These are phyloP conservation scores for Kalmanozyma brasiliensis DNA, from an alignment of 1,284 basidiomycete species.

Conservation along the genomic window DNA sequence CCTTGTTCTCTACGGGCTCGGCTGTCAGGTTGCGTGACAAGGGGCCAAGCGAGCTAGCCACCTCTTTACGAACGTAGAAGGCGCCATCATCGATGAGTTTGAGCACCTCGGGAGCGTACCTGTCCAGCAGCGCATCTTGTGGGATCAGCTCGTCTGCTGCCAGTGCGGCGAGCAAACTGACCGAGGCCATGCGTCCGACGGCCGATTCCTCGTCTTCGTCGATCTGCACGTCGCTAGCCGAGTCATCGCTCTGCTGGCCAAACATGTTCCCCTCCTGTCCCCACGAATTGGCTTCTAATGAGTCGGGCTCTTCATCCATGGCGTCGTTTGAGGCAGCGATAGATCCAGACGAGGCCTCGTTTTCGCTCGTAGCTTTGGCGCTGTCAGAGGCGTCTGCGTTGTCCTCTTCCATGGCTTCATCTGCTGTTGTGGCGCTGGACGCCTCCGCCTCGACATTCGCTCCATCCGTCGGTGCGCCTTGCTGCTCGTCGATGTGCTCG, in stretches of 20 bases:
- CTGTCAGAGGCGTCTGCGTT: slow-evolving; percentile 7
- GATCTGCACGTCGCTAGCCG: slow-evolving; percentile 34
- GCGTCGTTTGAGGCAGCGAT: slow-evolving; percentile 8
- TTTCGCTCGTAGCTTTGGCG: not conserved
- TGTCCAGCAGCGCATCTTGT: slow-evolving; percentile 74
- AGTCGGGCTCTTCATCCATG: slow-evolving; percentile 30
- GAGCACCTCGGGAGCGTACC: slow-evolving; percentile 84
- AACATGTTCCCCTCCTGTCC: slow-evolving; percentile 36
- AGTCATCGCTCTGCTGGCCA: slow-evolving; percentile 36
- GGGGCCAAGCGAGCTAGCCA: slow-evolving; percentile 86
- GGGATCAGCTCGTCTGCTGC: slow-evolving; percentile 69
- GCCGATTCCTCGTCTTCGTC: slow-evolving; percentile 75
- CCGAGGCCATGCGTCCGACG: slow-evolving; percentile 86
- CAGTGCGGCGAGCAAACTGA: slow-evolving; percentile 90
- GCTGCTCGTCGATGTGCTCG: slow-evolving; percentile 5
- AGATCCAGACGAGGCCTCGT: slow-evolving; percentile 1
- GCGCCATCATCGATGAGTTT: slow-evolving; percentile 80
- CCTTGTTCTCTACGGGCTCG: slow-evolving; percentile 73
- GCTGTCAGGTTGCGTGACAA: slow-evolving; percentile 84
- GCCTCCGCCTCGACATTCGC: not conserved
- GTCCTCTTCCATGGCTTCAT: slow-evolving; percentile 41
- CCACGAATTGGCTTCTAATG: slow-evolving; percentile 22
- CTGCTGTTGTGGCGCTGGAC: slow-evolving; percentile 1
- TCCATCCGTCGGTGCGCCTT: not conserved
- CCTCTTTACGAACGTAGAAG: slow-evolving; percentile 87